Evolutionary conservation across 2,329 filamentous ascomycete genomes (phyloP), one percentile per base, ranked within the genome.

Genomic region (Aspergillus proliferans): DNA sequence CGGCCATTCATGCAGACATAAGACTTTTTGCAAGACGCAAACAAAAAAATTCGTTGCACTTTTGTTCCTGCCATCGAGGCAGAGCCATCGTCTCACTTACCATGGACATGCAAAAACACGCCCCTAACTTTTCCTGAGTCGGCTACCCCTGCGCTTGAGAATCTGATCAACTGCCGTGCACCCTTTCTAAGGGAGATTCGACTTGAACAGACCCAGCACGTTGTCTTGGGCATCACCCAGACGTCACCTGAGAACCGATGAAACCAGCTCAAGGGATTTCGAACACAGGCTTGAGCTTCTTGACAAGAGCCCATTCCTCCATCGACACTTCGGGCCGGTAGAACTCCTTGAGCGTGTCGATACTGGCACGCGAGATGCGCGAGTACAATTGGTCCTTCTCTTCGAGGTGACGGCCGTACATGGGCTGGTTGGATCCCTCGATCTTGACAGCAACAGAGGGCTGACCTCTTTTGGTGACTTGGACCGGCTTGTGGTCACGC

Each of bases 401-500:
- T 71, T 98, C 93, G 45, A 98, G 81, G 55, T 98, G 93, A 52
- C 93, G 87, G 50, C 93, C 93, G 67, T 98, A 98, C 51, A 86
- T 82, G 14, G 93, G 94, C 76, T 98, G 93, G 68, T 92, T 88
- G 50, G 85, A 75, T 47, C 90, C 92, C 75, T 98, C 94, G 62
- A 98, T 94, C 79, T 98, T 98, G 76, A 98, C 79, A 18, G 93
- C 93, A 8, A 98, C 94, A 1, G 90, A 94, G n/a, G 94, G 93
- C 66, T 95, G 88, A 46, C 92, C 92, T 75, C 90, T 92, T 73
- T 98, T 98, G 77, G 89, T 95, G 50, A 95, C 79, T 8, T 79
- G 81, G 58, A 98, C 85, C 56, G 93, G 84, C 76, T 98, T 98
- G 81, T 98, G 93, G 59, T 98, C 94, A 67, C 94, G 86, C 72